Conservation (phyloP, 208 protist genomes). For the Wallacemonas sp. region DNA sequence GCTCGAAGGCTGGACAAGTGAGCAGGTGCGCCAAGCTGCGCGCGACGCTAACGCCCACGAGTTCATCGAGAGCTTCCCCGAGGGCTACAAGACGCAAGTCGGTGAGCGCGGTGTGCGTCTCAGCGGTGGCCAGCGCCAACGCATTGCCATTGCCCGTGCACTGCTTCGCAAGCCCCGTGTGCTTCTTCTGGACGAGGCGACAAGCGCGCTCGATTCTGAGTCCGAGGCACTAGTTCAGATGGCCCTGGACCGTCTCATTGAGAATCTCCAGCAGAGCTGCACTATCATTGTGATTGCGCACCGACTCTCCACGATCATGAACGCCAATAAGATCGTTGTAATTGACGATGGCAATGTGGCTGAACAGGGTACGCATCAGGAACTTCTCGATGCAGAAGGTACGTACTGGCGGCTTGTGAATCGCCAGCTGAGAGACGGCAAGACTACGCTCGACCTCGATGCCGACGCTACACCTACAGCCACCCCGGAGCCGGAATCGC, state of each 20-base stretch:
- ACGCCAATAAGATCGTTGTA: conserved; percentile 58
- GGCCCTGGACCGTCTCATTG: conserved; percentile 65
- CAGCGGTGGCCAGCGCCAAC: conserved; percentile 93
- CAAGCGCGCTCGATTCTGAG: conserved; percentile 68
- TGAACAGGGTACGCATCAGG: conserved; percentile 54
- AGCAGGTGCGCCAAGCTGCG: conserved; percentile 37
- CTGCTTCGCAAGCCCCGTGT: conserved; percentile 75
- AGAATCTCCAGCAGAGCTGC: conserved; percentile 43
- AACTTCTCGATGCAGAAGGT: conserved; percentile 33
- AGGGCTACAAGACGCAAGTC: conserved; percentile 49
- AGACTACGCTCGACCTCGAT: conserved; percentile 43
- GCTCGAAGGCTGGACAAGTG: conserved; percentile 24
- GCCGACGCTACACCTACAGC: conserved; percentile 9
- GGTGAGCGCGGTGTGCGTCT: conserved; percentile 82
- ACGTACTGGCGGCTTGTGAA: conserved; percentile 41
- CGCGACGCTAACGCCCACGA: conserved; percentile 58
- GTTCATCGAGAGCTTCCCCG: conserved; percentile 42
- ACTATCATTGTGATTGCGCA: conserved; percentile 75
- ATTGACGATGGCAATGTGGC: conserved; percentile 44
- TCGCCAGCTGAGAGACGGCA: conserved; percentile 35
- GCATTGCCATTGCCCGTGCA: conserved; percentile 93
- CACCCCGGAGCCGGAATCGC: conserved; percentile 1
- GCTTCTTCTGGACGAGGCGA: conserved; percentile 96
- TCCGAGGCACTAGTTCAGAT: conserved; percentile 91
- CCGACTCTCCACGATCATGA: conserved; percentile 58